Evolutionary conservation across 441 rosid species (phyloP), one percentile per base, ranked within the genome.

Genomic region (Gossypium trilobum): DNA sequence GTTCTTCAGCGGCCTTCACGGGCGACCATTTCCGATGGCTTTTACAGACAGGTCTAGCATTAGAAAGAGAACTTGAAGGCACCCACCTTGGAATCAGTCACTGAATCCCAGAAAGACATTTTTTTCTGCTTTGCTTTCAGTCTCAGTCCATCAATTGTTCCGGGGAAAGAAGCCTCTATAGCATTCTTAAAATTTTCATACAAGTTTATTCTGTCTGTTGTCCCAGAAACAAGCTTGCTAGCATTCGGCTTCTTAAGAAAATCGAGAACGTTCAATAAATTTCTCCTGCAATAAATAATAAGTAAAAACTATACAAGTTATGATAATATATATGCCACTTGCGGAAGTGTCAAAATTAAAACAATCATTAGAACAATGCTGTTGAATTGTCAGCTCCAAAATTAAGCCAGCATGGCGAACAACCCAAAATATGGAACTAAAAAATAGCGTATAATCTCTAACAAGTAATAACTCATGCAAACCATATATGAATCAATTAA

Each of bases 231-330:
- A 0, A 94, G 89, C 25, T 79, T 85, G 20, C 84, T 82, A 0
- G 98, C 97, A 79, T 94, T 92, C 0, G 98, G 97, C 78, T 84
- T 88, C 85, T 86, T 89, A 31, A 94, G 87, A 79, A 94, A 94
- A 39, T 92, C 92, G 79, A 91, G 52, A 51, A 92, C 97, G 39
- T 89, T 86, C 80, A 90, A 55, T 82, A 94, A 77, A 78, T 94
- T 92, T 51, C 94, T 92, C 91, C 97, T 92, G 92, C 82, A 82
- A 57, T 19, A 29, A 62, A 27, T 17, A 39, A 17, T 42, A 68
- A 17, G 16, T 13, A 0, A n/a, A 60, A 31, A 9, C 16, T 14
- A 8, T 39, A 11, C 19, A 7, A 1, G 54, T 42, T 16, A 42
- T 33, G n/a, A 0, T 14, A 13, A 36, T 36, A 63, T 50, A 5